These are phyloP conservation scores for Colletotrichum sidae DNA, from an alignment of 2,329 filamentous ascomycete species.

Conservation along the genomic window DNA sequence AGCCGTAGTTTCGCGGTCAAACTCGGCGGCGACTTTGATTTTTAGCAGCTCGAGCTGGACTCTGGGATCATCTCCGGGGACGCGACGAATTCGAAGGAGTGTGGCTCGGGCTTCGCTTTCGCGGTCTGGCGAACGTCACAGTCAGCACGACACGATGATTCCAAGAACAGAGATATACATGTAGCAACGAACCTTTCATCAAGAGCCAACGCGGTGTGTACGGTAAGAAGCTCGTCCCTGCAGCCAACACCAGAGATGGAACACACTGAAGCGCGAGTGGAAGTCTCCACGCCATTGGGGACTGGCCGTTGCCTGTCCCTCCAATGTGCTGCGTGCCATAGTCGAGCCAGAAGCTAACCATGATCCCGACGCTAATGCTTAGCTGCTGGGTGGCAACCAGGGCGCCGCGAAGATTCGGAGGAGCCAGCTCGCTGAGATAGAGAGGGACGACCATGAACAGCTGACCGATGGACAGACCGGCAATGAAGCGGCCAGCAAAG, in stretches of 20 bases:
- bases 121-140: background rate
- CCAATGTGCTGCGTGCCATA: slow-evolving; percentile 55
- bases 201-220: slow-evolving; percentile 50
- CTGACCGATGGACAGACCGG: slow-evolving; percentile 22
- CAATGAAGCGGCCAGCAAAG: slow-evolving; percentile 42
- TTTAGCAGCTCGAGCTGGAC: slow-evolving; percentile 47
- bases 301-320: slow-evolving; percentile 57
- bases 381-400: slow-evolving; percentile 59
- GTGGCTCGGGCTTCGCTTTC: slow-evolving; percentile 47
- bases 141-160: background rate
- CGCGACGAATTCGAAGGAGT: slow-evolving; percentile 47
- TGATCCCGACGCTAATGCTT: slow-evolving; percentile 55
- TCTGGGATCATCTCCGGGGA: slow-evolving; percentile 45
- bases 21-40: slow-evolving; percentile 52
- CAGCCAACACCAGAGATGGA: slow-evolving; percentile 66
- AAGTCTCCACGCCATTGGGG: slow-evolving; percentile 56
- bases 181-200: slow-evolving; percentile 40
- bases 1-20: slow-evolving; percentile 45
- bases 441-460: slow-evolving; percentile 45
- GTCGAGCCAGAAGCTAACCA: slow-evolving; percentile 56
- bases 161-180: accelerated
- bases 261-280: slow-evolving; percentile 58
- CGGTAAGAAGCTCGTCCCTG: slow-evolving; percentile 65
- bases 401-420: slow-evolving; percentile 60
- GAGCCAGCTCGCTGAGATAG: slow-evolving; percentile 61